Evolutionary conservation across 768 basidiomycete species (phyloP), one percentile per base, ranked within the genome.

Genomic region (Mycena haematopus): DNA sequence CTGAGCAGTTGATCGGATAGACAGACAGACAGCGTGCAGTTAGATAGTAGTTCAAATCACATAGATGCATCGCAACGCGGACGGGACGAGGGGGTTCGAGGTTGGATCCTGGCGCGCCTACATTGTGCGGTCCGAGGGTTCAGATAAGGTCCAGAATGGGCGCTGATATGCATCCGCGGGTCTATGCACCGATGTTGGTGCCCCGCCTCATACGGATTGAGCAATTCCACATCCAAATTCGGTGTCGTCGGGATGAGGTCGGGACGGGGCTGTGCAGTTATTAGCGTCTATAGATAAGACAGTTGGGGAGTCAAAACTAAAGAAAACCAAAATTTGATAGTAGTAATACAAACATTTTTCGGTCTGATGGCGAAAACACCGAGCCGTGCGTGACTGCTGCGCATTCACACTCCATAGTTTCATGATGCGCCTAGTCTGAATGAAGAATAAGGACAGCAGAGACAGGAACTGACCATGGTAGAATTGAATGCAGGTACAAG

Each of bases 361-460:
- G 13, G 49, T 33, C 33, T 51, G 29, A 21, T 31, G 42, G 44
- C 44, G 44, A 35, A 52, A 35, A 17, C 19, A 35, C 38, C 36
- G 22, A 17, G 24, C 29, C 29, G 29, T 19, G 14, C 53, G 40
- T 55, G 53, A 55, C 53, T 44, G 44, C 55, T 56, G 42, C 44
- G 55, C 29, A 55, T 31, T 22, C 22, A 24, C 10, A 11, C 7
- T 22, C 10, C 44, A 36, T 21, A 24, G 55, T 35, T 56, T 46
- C 45, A 47, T 52, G 27, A 52, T 27, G 27, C 33, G 45, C 33
- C 56, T 56, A 56, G 33, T 22, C 56, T 47, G 44, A 46, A 47
- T 56, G 31, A 24, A 33, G 56, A 46, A 33, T 35, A 46, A 31
- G 21, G 22, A 38, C 15, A 38, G 36, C 36, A 38, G 36, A n/a